Evolutionary conservation across 225 moss, liverwort and hornwort species (phyloP).

Genomic region (Thuidium tamariscinum): DNA sequence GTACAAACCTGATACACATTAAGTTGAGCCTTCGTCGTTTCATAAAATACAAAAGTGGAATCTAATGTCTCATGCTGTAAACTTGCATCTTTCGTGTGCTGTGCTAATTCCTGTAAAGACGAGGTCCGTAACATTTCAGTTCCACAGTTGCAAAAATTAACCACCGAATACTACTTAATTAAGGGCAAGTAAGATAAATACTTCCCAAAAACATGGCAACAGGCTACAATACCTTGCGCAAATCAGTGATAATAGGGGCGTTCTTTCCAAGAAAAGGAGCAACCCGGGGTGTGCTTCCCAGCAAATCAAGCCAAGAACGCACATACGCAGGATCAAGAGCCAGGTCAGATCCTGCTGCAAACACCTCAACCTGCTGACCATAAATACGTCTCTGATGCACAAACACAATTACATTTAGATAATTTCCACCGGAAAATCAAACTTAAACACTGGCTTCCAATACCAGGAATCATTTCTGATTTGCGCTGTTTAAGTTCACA

Average conservation of each 20-base stretch:
- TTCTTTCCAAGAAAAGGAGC: conserved; percentile 78
- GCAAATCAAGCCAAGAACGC: conserved; percentile 62
- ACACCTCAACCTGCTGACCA: conserved; percentile 62
- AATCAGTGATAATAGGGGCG: conserved; percentile 60
- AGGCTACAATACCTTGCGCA: conserved; percentile 45
- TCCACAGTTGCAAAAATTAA: background rate
- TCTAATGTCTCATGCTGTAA: conserved; percentile 75
- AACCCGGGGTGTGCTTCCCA: conserved; percentile 79
- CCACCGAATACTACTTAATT: background rate
- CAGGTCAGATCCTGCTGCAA: conserved; percentile 83
- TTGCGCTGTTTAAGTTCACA: background rate
- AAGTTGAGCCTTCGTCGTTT: conserved; percentile 68
- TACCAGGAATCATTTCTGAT: background rate
- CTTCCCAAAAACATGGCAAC: background rate
- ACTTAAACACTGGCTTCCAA: background rate
- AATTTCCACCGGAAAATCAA: background rate
- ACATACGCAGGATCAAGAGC: conserved; percentile 68
- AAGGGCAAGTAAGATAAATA: background rate
- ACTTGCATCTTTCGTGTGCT: conserved; percentile 72
- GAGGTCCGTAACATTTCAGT: background rate
- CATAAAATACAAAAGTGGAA: conserved; percentile 92
- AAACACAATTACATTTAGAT: background rate
- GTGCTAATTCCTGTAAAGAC: conserved; percentile 62
- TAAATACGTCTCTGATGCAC: conserved; percentile 67
- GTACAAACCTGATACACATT: conserved; percentile 71